Evolutionary conservation across 768 basidiomycete genomes (phyloP).

Genomic region (Chiua virens): DNA sequence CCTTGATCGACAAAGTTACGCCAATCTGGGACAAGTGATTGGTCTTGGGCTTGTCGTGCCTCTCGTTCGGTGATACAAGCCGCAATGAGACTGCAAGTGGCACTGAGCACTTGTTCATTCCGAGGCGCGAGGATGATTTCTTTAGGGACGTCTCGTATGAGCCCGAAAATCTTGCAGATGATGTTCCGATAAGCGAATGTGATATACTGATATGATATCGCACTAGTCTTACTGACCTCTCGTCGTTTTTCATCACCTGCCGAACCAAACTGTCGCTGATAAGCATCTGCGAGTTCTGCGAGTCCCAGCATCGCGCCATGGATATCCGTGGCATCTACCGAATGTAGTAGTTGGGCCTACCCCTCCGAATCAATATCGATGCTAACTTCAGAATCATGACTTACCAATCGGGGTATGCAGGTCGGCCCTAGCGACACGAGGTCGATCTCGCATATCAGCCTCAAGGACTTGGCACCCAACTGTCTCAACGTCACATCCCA

Average conservation of each 20-base stretch:
- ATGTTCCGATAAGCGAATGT: conserved; percentile 1
- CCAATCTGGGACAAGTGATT: conserved; percentile 60
- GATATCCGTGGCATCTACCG: conserved; percentile 66
- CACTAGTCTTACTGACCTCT: conserved; percentile 39
- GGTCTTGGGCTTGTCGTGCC: conserved; percentile 36
- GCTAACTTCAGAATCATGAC: conserved; percentile 23
- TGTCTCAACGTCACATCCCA: conserved; percentile 86
- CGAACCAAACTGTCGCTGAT: conserved; percentile 33
- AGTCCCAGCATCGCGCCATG: conserved; percentile 83
- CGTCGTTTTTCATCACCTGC: conserved; percentile 37
- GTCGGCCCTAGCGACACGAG: conserved; percentile 50
- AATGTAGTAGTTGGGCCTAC: conserved; percentile 58
- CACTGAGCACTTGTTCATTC: conserved; percentile 69
- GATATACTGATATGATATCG: not conserved
- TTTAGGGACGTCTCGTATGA: conserved; percentile 56
- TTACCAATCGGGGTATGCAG: conserved; percentile 53
- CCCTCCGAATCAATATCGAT: conserved; percentile 10
- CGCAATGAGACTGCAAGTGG: conserved; percentile 71
- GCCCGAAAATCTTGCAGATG: conserved; percentile 58
- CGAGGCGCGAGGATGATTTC: conserved; percentile 60
- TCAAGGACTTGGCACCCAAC: conserved; percentile 73
- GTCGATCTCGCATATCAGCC: conserved; percentile 64
- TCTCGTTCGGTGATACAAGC: conserved; percentile 60
- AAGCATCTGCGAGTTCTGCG: conserved; percentile 69
- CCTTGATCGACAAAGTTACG: conserved; percentile 65